These are phyloP conservation scores for Auxenochlorella pyrenoidosa DNA, from an alignment of 139 green algal genomes.

Conservation along the genomic window DNA sequence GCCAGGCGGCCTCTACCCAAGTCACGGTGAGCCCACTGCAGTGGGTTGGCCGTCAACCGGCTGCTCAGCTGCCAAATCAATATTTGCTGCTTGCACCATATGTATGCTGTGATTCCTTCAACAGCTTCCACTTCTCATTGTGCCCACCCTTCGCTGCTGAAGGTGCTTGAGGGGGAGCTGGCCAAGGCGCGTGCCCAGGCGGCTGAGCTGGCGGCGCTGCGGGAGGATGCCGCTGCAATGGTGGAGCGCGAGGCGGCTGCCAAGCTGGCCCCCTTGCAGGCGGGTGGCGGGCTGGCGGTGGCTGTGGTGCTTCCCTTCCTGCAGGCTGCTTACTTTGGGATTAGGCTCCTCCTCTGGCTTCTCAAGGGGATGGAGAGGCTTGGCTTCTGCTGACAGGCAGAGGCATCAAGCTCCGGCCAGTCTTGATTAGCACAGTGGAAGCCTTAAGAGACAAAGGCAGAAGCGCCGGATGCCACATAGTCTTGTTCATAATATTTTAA, in stretches of 20 bases:
- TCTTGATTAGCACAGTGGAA: background rate
- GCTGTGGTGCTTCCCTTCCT: slow-evolving; percentile 18
- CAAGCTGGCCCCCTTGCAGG: slow-evolving; percentile 9
- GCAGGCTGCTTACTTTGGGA: slow-evolving; percentile 10
- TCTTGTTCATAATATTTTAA: too few relatives aligned
- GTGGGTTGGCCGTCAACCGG: background rate
- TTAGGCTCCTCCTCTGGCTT: slow-evolving; percentile 12
- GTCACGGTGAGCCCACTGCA: slow-evolving; percentile 5
- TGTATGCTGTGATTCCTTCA: background rate
- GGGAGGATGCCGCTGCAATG: background rate
- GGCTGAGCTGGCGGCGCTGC: background rate
- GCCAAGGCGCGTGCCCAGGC: slow-evolving; percentile 3
- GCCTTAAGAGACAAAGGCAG: too few relatives aligned
- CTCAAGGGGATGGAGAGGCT: slow-evolving; percentile 6
- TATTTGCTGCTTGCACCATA: background rate
- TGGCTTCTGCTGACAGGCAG: background rate
- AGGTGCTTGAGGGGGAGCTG: slow-evolving; percentile 32
- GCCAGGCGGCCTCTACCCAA: background rate
- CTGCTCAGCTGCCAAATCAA: background rate
- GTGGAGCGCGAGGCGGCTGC: background rate
- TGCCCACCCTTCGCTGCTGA: background rate
- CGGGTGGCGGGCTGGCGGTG: background rate
- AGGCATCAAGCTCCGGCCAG: too few relatives aligned
- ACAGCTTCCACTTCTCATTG: background rate
- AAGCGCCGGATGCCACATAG: too few relatives aligned